Base-by-base conservation (phyloP, 2,329 filamentous ascomycete species). In the Aureobasidium lini region DNA sequence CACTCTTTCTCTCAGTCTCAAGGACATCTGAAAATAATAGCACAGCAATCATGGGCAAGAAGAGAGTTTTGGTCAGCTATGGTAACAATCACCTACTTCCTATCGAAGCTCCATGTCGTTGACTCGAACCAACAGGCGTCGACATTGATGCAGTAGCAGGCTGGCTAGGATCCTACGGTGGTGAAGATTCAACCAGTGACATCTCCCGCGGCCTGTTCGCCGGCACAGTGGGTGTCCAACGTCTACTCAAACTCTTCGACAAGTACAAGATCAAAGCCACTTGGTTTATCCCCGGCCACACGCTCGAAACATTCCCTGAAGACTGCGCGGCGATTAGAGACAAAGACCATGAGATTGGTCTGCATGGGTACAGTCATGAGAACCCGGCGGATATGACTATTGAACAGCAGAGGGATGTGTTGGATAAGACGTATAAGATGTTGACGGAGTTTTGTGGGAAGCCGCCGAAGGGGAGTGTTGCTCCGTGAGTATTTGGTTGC, bases 91-190 rank as follows among this genome's bases (percentile, higher is more conserved):
- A 23, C 23, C 23, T 23, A 23, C 23, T 23, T 23, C 23, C 23
- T 3, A 23, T 13, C 43, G 11, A 28, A 8, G 39, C 4, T 32
- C 23, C 23, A 23, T 23, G 23, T 37, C 11, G 18, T 44, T 50
- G 36, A 59, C 29, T 6, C 28, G 7, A 15, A 7, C 15, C 11
- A 7, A 37, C 28, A 61, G 64, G 64, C 2, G 84, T 90, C 10
- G 86, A 90, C 61, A 84, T 90, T 29, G 86, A 90, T 64, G 86
- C 85, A 6, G 84, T 89, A 1, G 82, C 86, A 1, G 86, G 87
- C 6, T 90, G 87, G 87, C 76, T 90, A 0, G 87, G 87, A 0
- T 88, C 83, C 0, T 90, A 90, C 66, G 85, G 85, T 8, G 86
- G 87, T 32, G 82, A 89, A 69, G 86, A 90, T 67, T 85, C 81